Base-by-base conservation (phyloP, 148 eudicot genomes). In the Fallopia convolvulus region DNA sequence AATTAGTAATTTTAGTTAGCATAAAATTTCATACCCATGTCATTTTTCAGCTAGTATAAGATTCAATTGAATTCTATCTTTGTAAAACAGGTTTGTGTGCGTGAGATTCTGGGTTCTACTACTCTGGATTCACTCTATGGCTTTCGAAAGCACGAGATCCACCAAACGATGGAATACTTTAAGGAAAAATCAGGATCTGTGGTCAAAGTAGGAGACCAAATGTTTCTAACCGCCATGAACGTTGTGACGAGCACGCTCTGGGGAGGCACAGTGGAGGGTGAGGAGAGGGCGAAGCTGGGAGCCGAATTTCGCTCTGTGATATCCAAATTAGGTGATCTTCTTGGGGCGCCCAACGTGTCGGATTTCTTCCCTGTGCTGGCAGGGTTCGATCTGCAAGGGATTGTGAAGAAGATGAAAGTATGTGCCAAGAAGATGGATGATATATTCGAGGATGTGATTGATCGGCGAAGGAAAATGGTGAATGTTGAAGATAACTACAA, bases 331-430 rank as follows among this genome's bases (percentile, higher is more conserved):
- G 2, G 70, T 1, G 44, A 39, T 2, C 18, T 83, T 0, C 2
- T 83, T 8, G 81, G 47, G 33, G 79, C 60, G 70, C 85, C 87
- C 0, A 87, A 85, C 60, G 8, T 87, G 4, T 83, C 84, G 4
- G 89, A 87, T 68, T 84, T 87, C 41, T 84, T 77, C 13, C 87
- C 87, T 0, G 17, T 41, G 5, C 75, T 85, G 9, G 83, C 80
- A 0, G 32, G 75, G 72, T 76, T 85, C 48, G 90, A 87, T 72
- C 1, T 87, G 30, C 90, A 85, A 36, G 90, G 86, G 18, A 71
- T 84, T 14, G 79, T 70, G 76, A 76, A 32, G 75, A 52, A 77
- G 40, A 77, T 68, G 81, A 75, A 77, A 76, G 36, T 21, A 70
- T 18, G 66, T 2, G 8, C 55, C 2, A 8, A 55, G 18, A 9